A percentile compares a stretch with the other conserved stretches of the same genome.
Evolutionary conservation across 768 basidiomycete genomes (phyloP).

Genomic region (Galerina marginata): DNA sequence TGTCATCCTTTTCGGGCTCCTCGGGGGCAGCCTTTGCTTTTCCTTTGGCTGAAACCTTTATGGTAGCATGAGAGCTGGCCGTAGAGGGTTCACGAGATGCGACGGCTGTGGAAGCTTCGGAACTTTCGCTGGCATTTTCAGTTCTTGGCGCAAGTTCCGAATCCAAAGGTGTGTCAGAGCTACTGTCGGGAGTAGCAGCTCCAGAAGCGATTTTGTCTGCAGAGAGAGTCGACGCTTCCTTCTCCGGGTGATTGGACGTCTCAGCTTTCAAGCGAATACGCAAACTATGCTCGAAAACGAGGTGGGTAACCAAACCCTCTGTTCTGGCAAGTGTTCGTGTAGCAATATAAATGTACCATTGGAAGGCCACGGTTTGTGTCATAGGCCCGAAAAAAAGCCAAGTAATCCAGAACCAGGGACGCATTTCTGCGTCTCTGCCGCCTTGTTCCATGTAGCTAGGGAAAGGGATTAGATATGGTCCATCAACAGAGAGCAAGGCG

Average conservation of each 20-base stretch:
- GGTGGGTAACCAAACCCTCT: slow-evolving; percentile 50
- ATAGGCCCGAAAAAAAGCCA: slow-evolving; percentile 41
- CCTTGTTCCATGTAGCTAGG: slow-evolving; percentile 60
- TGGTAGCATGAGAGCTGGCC: not conserved
- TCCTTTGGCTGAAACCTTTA: not conserved
- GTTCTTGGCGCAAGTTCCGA: not conserved
- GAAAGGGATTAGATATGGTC: not conserved
- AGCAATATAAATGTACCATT: slow-evolving; percentile 58
- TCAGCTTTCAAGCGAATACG: slow-evolving; percentile 54
- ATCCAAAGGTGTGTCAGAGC: not conserved
- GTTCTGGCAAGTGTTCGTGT: slow-evolving; percentile 43
- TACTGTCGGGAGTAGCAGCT: slow-evolving; percentile 8
- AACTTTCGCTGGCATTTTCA: slow-evolving; percentile 52
- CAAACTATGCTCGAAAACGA: slow-evolving; percentile 51
- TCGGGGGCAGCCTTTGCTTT: not conserved
- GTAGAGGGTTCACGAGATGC: slow-evolving; percentile 32
- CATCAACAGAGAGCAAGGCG: no score
- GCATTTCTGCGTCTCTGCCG: slow-evolving; percentile 50
- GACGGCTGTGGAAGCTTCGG: not conserved
- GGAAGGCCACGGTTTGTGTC: slow-evolving; percentile 47
- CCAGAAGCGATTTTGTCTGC: not conserved
- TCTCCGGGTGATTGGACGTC: not conserved
- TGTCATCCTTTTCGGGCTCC: slow-evolving; percentile 1
- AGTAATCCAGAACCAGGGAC: slow-evolving; percentile 72
- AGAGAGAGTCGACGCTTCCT: not conserved